Base-by-base conservation (phyloP, 768 basidiomycete species). In the Kwoniella mangroviensis region DNA sequence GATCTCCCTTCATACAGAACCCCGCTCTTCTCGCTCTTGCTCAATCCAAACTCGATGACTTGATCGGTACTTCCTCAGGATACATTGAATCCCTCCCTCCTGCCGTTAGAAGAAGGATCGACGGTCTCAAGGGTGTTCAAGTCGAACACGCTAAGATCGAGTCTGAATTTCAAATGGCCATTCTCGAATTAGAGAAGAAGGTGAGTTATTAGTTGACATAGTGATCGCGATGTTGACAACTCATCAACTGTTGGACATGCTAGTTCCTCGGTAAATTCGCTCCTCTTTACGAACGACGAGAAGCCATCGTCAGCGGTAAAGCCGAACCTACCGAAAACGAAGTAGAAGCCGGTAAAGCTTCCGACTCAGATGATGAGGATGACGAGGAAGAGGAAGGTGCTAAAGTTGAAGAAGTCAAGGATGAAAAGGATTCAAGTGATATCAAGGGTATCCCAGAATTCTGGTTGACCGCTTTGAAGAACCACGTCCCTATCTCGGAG, bases 391-490 rank as follows among this genome's bases (percentile, higher is more conserved):
- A 87, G 68, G 78, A 83, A 42, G 78, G 69, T 26, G 80, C 86
- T 43, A 66, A 75, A 57, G 74, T 79, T 57, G 78, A 82, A 49
- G 81, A 83, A 43, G 76, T 77, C 53, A 64, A 74, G 67, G 67
- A 81, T 69, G 69, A 84, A 56, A 75, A 75, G 70, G 78, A 73
- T 65, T 57, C 56, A 61, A 71, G 83, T 45, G 69, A 82, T 28
- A 59, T 80, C 67, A 83, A 84, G 79, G 87, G 90, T 63, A 92
- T 99, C 75, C 93, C 95, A 62, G 91, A 96, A 78, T 99, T 99
- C 88, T 99, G 96, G 96, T 89, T 97, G 77, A 98, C 97, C 1
- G 93, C 94, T 2, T 87, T 98, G 64, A 89, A 92, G 74, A 98
- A 97, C 84, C 94, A 98, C 83, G 84, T 91, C 65, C 92, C 89